Evolutionary conservation across 2,329 filamentous ascomycete species (phyloP), one percentile per base, ranked within the genome.

Genomic region (Macrophomina pseudophaseolina): DNA sequence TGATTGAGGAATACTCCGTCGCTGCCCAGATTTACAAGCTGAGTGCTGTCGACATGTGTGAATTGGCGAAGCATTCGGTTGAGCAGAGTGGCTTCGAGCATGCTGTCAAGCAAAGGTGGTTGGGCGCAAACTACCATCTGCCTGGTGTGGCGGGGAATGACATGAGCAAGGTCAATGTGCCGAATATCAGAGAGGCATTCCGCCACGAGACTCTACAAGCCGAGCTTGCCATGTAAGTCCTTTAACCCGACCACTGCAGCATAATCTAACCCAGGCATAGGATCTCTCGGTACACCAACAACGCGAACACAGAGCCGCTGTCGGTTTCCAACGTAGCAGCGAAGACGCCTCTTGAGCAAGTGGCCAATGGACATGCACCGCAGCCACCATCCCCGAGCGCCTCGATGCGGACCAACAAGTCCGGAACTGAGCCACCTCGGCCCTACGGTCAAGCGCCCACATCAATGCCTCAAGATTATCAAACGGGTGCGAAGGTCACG

Each of bases 1-100:
- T 99, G 66, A 99, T 99, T 71, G 95, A 99, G 78, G 95, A 99
- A 76, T 99, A 99, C 75, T 94, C 94, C 0, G 95, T 99, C 8
- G 95, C 95, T 3, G 95, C 95, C 4, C 95, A 99, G 80, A 99
- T 99, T 67, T 99, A 98, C 82, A 98, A 98, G 81, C 87, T 99
- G 46, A 96, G 90, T 74, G 91, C 94, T 0, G 94, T 98, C 4
- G 95, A 99, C 74, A 99, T 99, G 95, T 98, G 95, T 76, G 95
- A 99, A 80, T 80, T 99, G 66, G 95, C 95, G 30, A 97, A 97
- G 80, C 94, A 98, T 77, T 97, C 93, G 9, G 95, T 99, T 48
- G 88, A 90, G 72, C 95, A 99, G 78, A 97, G 93, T 76, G 95
- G 95, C 6, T 99, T 97, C 74, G 95, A 99, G 76, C 84, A 91